A percentile compares a stretch with the other conserved stretches of the same genome.
Evolutionary conservation across 2,329 filamentous ascomycete genomes (phyloP).

Genomic region (Penicillium olsonii): DNA sequence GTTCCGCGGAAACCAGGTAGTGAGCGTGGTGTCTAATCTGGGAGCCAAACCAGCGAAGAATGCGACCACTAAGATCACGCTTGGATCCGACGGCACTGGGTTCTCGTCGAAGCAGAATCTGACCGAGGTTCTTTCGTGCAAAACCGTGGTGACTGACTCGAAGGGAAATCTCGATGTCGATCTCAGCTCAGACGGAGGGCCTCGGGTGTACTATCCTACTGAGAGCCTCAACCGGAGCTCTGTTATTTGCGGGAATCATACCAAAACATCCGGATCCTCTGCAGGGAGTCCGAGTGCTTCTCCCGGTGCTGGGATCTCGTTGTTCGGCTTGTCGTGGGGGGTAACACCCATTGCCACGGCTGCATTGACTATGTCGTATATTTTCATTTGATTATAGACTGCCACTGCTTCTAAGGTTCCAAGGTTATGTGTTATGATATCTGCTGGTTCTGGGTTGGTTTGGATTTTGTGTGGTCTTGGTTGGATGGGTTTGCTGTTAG

Average conservation of each 20-base stretch:
- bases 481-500: no score
- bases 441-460: no score
- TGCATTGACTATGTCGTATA: not conserved
- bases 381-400: slow-evolving; percentile 1
- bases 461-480: no score
- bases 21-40: slow-evolving; percentile 11
- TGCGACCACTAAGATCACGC: slow-evolving; percentile 8
- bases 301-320: not conserved
- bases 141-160: slow-evolving; percentile 10
- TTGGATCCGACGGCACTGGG: slow-evolving; percentile 7
- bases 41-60: slow-evolving; percentile 9
- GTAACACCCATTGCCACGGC: not conserved
- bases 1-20: slow-evolving; percentile 9
- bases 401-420: no score
- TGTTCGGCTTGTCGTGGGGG: slow-evolving; percentile 1
- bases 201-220: slow-evolving; percentile 14
- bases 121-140: slow-evolving; percentile 12
- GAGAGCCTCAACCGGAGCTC: slow-evolving; percentile 11
- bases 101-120: slow-evolving; percentile 9
- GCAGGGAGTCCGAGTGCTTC: slow-evolving; percentile 3
- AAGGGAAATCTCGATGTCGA: slow-evolving; percentile 11
- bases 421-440: not conserved
- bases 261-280: slow-evolving; percentile 3
- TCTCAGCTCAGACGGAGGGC: slow-evolving; percentile 15
- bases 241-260: slow-evolving; percentile 5